These are phyloP conservation scores for Schrenkiella parvula DNA, from an alignment of 345 rosid species.

Conservation along the genomic window DNA sequence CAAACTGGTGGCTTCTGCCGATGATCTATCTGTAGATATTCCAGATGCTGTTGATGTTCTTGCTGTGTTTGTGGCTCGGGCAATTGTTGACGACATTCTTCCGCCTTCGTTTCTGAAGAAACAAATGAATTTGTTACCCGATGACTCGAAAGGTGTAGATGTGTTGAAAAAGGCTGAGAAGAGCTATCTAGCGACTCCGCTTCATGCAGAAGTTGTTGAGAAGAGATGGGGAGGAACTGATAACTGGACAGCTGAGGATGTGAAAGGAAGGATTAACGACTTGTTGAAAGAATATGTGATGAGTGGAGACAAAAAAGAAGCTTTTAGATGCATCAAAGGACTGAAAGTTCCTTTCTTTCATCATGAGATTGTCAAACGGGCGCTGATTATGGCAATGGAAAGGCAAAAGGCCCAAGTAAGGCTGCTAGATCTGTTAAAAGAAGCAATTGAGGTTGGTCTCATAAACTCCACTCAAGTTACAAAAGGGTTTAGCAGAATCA, in stretches of 20 bases:
- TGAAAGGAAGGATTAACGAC: slow-evolving; percentile 61
- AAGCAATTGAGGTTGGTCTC: slow-evolving; percentile 61
- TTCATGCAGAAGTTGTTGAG: slow-evolving; percentile 72
- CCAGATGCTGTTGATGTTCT: slow-evolving; percentile 76
- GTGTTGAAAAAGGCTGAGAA: slow-evolving; percentile 68
- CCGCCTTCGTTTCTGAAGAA: slow-evolving; percentile 76
- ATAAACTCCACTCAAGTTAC: slow-evolving; percentile 73
- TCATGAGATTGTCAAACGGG: slow-evolving; percentile 80
- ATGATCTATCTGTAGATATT: slow-evolving; percentile 77
- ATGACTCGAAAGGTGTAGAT: slow-evolving; percentile 55
- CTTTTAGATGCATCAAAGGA: slow-evolving; percentile 71
- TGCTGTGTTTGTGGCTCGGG: slow-evolving; percentile 74
- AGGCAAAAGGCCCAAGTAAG: slow-evolving; percentile 48
- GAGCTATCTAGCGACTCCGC: slow-evolving; percentile 72
- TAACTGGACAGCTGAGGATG: slow-evolving; percentile 78
- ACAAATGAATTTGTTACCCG: slow-evolving; percentile 43
- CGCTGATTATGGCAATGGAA: slow-evolving; percentile 75
- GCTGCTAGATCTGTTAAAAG: slow-evolving; percentile 58
- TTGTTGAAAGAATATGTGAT: slow-evolving; percentile 56
- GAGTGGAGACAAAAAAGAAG: slow-evolving; percentile 79
- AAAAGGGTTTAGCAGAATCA: slow-evolving; percentile 73
- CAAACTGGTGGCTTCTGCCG: slow-evolving; percentile 66
- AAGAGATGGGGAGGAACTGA: slow-evolving; percentile 75
- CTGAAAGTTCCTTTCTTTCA: slow-evolving; percentile 82
- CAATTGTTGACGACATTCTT: slow-evolving; percentile 80